Percentiles rank a stretch among this genome's conserved stretches.
Evolutionary conservation across 2,329 filamentous ascomycete species (phyloP).

Genomic region (Beauveria bassiana): DNA sequence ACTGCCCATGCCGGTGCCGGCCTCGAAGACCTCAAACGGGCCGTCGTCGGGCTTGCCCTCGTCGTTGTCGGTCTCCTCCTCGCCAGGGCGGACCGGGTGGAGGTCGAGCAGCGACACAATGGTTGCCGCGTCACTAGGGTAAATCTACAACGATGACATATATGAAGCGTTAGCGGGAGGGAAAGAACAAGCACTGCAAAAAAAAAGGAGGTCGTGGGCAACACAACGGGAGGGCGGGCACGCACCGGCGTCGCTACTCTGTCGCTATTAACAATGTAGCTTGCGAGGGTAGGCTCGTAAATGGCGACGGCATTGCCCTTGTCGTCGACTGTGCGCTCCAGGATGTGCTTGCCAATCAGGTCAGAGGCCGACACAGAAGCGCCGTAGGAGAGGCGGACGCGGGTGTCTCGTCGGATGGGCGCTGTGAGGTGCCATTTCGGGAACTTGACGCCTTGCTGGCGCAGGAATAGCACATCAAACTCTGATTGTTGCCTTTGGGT

Average conservation of each 20-base stretch:
- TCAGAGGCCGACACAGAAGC: constrained; percentile 42
- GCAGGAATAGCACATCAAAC: constrained; percentile 33
- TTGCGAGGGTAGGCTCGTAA: constrained; percentile 59
- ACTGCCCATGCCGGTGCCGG: constrained; percentile 77
- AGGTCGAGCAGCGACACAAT: constrained; percentile 73
- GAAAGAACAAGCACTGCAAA: too few relatives aligned
- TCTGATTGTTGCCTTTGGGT: constrained; percentile 18
- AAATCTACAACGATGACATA: constrained; percentile 29
- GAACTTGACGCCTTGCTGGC: constrained; percentile 28
- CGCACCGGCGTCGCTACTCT: constrained; percentile 62
- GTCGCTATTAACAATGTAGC: constrained; percentile 61
- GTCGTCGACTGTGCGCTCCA: constrained; percentile 51
- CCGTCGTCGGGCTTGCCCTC: constrained; percentile 18
- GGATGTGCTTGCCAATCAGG: constrained; percentile 55
- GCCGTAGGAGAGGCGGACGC: constrained; percentile 33
- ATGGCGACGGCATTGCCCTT: constrained; percentile 45
- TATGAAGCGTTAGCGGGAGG: not conserved
- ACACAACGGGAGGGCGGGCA: too few relatives aligned
- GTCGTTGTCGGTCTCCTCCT: constrained; percentile 19
- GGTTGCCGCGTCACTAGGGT: constrained; percentile 65
- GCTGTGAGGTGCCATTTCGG: constrained; percentile 32
- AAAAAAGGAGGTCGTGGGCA: too few relatives aligned
- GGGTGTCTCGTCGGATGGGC: constrained; percentile 24
- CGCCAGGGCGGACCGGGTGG: constrained; percentile 42
- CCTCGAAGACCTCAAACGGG: constrained; percentile 70